Evolutionary conservation across 768 basidiomycete genomes (phyloP).

Genomic region (Trametes maxima): DNA sequence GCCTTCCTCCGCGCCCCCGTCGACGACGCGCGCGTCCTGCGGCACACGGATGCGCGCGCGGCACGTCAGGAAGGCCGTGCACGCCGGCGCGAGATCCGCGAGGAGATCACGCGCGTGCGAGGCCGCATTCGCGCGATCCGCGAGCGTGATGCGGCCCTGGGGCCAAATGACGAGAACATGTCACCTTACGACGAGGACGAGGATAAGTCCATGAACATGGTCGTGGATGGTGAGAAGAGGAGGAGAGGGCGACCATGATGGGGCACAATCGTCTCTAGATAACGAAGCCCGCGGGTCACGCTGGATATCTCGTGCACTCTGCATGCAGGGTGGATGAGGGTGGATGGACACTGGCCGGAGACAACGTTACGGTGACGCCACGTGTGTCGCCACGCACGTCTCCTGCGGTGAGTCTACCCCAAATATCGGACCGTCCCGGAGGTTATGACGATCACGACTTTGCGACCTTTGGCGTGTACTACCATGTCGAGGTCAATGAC

Average conservation of each 20-base stretch:
- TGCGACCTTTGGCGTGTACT: neutral
- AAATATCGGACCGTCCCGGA: too few species aligned
- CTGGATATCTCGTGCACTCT: too few species aligned
- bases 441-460: neutral
- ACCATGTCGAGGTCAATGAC: constrained; percentile 7
- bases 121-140: constrained; percentile 17
- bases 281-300: too few species aligned
- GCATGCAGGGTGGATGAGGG: too few species aligned
- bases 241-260: neutral
- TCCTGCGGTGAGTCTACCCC: too few species aligned
- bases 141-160: neutral
- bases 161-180: constrained; percentile 9
- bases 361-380: too few species aligned
- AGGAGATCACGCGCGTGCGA: constrained; percentile 20
- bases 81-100: constrained; percentile 18
- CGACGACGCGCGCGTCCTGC: constrained; percentile 10
- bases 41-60: constrained; percentile 15
- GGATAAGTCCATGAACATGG: neutral
- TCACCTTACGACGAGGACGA: neutral
- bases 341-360: too few species aligned
- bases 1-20: constrained; percentile 4
- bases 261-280: neutral
- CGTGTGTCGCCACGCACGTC: too few species aligned
- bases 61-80: constrained; percentile 17
- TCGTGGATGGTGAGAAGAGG: neutral